Percentiles rank a stretch among this genome's conserved stretches.
Conservation (phyloP, 176 grass and related monocot species). For the Urochloa ruziziensis region DNA sequence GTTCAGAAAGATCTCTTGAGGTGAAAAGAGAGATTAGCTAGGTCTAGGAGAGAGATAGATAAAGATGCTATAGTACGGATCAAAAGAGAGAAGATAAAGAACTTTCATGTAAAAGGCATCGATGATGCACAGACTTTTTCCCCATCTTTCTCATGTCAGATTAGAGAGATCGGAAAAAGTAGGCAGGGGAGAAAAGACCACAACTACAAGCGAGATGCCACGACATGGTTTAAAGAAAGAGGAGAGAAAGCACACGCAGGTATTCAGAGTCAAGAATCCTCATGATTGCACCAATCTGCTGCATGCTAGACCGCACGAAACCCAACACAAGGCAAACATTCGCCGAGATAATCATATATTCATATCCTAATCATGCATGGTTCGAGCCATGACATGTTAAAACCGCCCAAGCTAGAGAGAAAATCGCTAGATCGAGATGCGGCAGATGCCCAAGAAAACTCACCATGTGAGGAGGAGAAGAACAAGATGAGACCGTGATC, state of each 20-base stretch:
- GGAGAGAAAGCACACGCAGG: not conserved
- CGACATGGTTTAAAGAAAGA: constrained; percentile 27
- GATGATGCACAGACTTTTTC: constrained; percentile 2
- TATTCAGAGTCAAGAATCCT: constrained; percentile 22
- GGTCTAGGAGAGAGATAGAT: not conserved
- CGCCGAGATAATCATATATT: constrained; percentile 35
- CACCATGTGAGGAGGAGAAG: constrained; percentile 1
- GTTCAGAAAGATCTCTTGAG: not conserved
- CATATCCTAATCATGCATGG: constrained; percentile 38
- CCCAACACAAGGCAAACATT: not conserved
- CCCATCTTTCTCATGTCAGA: constrained; percentile 16
- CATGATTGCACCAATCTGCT: constrained; percentile 55
- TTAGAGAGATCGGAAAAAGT: constrained; percentile 20
- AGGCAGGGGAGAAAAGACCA: not conserved
- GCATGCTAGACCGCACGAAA: constrained; percentile 35
- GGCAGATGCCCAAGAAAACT: constrained; percentile 14
- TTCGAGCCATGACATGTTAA: not conserved
- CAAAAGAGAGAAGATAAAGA: constrained; percentile 11
- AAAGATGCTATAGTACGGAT: constrained; percentile 8
- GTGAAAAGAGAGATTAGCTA: not conserved
- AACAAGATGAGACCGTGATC: not conserved
- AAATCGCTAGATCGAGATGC: not conserved
- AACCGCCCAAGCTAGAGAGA: not conserved
- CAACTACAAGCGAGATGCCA: constrained; percentile 5
- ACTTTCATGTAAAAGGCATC: constrained; percentile 23